Percentiles rank a stretch among this genome's conserved stretches.
Evolutionary conservation across 306 rosid genomes (phyloP).

Genomic region (Fagus crenata): DNA sequence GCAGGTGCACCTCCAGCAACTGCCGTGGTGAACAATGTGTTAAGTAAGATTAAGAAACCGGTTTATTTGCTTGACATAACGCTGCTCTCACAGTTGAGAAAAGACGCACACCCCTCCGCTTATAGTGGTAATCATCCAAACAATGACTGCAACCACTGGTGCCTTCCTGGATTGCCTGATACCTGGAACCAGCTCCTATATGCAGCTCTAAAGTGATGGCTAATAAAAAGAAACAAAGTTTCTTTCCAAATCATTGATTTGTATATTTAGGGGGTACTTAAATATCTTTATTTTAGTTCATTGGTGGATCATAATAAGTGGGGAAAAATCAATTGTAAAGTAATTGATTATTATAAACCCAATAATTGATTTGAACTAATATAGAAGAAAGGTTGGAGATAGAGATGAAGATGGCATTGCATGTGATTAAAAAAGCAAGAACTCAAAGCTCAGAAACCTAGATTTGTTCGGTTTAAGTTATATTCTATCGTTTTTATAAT

Average conservation of each 20-base stretch:
- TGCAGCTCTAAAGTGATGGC: conserved; percentile 59
- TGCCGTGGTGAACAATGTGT: conserved; percentile 55
- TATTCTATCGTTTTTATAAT: background rate
- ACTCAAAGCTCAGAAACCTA: conserved; percentile 7
- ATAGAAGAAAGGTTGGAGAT: conserved; percentile 13
- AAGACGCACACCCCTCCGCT: conserved; percentile 88
- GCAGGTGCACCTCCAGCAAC: conserved; percentile 76
- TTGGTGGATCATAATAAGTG: conserved; percentile 31
- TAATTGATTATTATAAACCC: conserved; percentile 35
- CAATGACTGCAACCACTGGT: conserved; percentile 98
- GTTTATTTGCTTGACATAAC: conserved; percentile 86
- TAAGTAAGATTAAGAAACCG: conserved; percentile 57
- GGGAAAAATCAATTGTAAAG: conserved; percentile 42
- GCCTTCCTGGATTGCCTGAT: conserved; percentile 94
- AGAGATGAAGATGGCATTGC: conserved; percentile 24
- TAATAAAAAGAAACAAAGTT: background rate
- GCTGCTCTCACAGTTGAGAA: conserved; percentile 76
- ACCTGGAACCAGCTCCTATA: conserved; percentile 93
- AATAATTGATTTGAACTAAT: conserved; percentile 22
- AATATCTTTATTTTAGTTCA: conserved; percentile 24
- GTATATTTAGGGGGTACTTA: conserved; percentile 12
- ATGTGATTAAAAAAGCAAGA: conserved; percentile 28
- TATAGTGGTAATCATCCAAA: conserved; percentile 59
- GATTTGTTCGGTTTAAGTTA: conserved; percentile 16
- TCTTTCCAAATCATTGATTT: conserved; percentile 15